A percentile compares a stretch with the other conserved stretches of the same genome.
Conservation (phyloP, 2,329 filamentous ascomycete genomes). For the Penicillium sp. region DNA sequence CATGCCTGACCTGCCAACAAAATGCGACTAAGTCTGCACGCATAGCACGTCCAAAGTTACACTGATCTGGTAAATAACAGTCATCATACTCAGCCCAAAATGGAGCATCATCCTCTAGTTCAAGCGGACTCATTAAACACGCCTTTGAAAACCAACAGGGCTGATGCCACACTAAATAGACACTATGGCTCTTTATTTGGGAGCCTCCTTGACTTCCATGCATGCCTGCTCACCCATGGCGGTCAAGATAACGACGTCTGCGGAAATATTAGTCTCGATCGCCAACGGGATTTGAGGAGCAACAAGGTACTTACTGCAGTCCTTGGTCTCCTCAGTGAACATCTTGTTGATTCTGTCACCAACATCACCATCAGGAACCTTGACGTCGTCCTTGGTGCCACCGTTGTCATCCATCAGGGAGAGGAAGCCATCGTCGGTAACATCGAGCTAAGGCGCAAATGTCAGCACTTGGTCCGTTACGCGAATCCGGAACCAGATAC, state of each 20-base stretch:
- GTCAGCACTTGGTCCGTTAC: slow-evolving; percentile 1
- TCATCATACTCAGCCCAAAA: slow-evolving; percentile 33
- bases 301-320: slow-evolving; percentile 75
- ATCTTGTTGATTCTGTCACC: slow-evolving; percentile 84
- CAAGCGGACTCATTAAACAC: slow-evolving; percentile 33
- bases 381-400: slow-evolving; percentile 91
- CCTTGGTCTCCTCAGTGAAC: slow-evolving; percentile 84
- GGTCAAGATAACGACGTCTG: slow-evolving; percentile 89
- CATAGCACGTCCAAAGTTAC: slow-evolving; percentile 42
- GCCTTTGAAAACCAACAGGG: slow-evolving; percentile 35
- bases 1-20: slow-evolving; percentile 40
- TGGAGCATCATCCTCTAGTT: slow-evolving; percentile 32
- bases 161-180: slow-evolving; percentile 35
- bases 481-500: slow-evolving; percentile 43
- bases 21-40: slow-evolving; percentile 38
- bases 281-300: neutral
- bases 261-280: neutral
- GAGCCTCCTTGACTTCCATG: slow-evolving; percentile 94
- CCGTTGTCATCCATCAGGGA: slow-evolving; percentile 89
- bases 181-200: slow-evolving; percentile 36
- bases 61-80: slow-evolving; percentile 31
- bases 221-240: slow-evolving; percentile 95
- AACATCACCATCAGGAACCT: slow-evolving; percentile 86
- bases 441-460: slow-evolving; percentile 70
- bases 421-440: slow-evolving; percentile 92